These are phyloP conservation scores for Aspergillus alliaceus DNA, from an alignment of 2,329 filamentous ascomycete genomes.

Conservation along the genomic window DNA sequence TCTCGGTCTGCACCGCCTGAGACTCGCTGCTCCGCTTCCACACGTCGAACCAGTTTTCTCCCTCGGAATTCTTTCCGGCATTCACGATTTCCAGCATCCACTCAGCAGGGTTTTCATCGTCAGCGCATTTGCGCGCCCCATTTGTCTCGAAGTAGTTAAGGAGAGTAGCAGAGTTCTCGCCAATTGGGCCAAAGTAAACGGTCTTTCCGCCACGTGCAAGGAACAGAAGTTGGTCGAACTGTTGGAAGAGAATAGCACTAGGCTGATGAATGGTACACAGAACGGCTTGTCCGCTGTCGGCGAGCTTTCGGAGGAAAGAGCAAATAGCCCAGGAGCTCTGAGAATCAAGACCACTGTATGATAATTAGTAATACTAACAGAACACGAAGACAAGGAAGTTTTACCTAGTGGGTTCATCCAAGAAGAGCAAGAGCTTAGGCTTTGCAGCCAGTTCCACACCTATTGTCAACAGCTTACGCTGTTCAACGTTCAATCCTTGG, in stretches of 20 bases:
- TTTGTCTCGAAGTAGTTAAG: slow-evolving; percentile 64
- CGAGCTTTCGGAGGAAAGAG: slow-evolving; percentile 79
- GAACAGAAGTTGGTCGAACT: slow-evolving; percentile 66
- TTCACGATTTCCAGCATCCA: slow-evolving; percentile 66
- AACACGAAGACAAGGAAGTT: not conserved
- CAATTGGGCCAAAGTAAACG: slow-evolving; percentile 68
- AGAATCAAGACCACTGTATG: slow-evolving; percentile 72
- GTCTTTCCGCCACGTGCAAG: slow-evolving; percentile 64
- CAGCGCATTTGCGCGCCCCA: slow-evolving; percentile 58
- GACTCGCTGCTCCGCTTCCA: slow-evolving; percentile 62
- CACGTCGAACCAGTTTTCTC: slow-evolving; percentile 59
- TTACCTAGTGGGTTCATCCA: slow-evolving; percentile 80
- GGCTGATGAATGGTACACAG: slow-evolving; percentile 94
- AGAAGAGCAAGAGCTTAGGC: slow-evolving; percentile 79
- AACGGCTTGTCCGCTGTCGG: slow-evolving; percentile 82
- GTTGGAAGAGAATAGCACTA: slow-evolving; percentile 84
- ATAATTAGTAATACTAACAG: not conserved
- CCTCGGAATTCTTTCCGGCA: slow-evolving; percentile 25
- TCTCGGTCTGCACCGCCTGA: slow-evolving; percentile 53
- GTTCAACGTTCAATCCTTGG: slow-evolving; percentile 65
- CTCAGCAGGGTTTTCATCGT: slow-evolving; percentile 69
- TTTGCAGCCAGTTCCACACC: slow-evolving; percentile 91
- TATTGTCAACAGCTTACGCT: slow-evolving; percentile 76
- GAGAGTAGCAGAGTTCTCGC: slow-evolving; percentile 55
- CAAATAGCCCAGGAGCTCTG: slow-evolving; percentile 90